These are phyloP conservation scores for Hymenoscyphus fraxineus DNA, from an alignment of 2,329 filamentous ascomycete species.

Conservation along the genomic window DNA sequence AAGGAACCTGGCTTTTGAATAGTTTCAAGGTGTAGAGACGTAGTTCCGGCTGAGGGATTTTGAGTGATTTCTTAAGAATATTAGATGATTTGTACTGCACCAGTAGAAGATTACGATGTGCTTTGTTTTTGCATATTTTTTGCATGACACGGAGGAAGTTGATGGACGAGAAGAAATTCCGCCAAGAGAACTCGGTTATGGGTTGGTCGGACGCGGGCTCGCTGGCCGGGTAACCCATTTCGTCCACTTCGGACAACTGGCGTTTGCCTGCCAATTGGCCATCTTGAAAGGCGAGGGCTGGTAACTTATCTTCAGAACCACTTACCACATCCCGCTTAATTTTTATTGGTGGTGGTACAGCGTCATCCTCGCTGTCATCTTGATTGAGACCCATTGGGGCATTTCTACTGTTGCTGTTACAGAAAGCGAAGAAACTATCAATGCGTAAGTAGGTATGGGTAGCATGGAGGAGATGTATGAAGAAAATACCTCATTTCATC, in stretches of 20 bases:
- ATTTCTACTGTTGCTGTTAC: conserved; percentile 62
- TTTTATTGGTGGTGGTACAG: conserved; percentile 79
- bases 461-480: background rate
- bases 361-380: conserved; percentile 63
- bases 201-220: conserved; percentile 60
- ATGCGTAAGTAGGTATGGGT: conserved; percentile 3
- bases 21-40: conserved; percentile 94
- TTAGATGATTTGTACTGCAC: conserved; percentile 94
- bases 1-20: conserved; percentile 98
- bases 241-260: conserved; percentile 64
- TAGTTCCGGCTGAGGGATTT: conserved; percentile 81
- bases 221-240: conserved; percentile 75
- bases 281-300: conserved; percentile 33
- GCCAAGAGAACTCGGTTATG: conserved; percentile 85
- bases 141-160: conserved; percentile 96
- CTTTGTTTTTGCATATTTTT: conserved; percentile 94
- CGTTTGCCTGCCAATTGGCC: conserved; percentile 27
- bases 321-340: conserved; percentile 44
- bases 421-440: conserved; percentile 84
- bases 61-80: conserved; percentile 86
- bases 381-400: conserved; percentile 32
- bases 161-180: conserved; percentile 92
- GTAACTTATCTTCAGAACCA: conserved; percentile 39
- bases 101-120: conserved; percentile 87
- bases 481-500: conserved; percentile 68